Base-by-base conservation (phyloP, 768 basidiomycete species). In the Psilocybe sp. region DNA sequence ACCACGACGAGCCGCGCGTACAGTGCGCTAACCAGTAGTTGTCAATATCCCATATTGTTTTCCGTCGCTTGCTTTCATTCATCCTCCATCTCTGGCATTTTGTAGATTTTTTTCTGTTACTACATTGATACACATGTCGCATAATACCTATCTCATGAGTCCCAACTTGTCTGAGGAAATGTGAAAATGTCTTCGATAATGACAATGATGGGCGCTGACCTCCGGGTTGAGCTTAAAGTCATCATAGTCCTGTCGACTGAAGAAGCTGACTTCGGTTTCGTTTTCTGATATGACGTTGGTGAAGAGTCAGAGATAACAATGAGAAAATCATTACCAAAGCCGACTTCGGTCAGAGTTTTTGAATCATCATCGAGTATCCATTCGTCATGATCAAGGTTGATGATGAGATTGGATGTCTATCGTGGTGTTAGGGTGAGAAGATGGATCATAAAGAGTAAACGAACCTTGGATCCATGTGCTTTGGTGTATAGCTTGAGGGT, bases 321-420 rank as follows among this genome's bases (percentile, higher is more conserved):
- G 14, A 42, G 33, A 31, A 18, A 28, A n/a, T 18, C 69, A 85
- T 49, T 50, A 95, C 96, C 89, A 42, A 95, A 80, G 14, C 87
- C 92, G 33, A 80, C 67, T 4, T 84, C 80, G 2, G 75, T 81
- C n/a, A 99, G 76, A 1, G 71, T 75, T 60, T 78, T 80, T 7
- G 64, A 63, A 36, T 86, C 85, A 55, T 92, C 83, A 41, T 80
- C 70, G 13, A 94, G 69, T 53, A 98, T 90, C 90, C 93, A 96
- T 8, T 92, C 89, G 50, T 98, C 96, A 60, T 95, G 81, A 61
- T 97, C 93, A 50, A 98, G 79, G 67, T 99, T 99, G 64, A 99
- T 98, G 68, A 99, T 98, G 23, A 99, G 77, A 70, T 99, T 98
- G 31, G 89, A 89, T 1, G 95, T 96, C 96, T 98, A 60, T 28